A percentile compares a stretch with the other conserved stretches of the same genome.
These are phyloP conservation scores for Massarina eburnea DNA, from an alignment of 2,329 filamentous ascomycete genomes.

Conservation along the genomic window DNA sequence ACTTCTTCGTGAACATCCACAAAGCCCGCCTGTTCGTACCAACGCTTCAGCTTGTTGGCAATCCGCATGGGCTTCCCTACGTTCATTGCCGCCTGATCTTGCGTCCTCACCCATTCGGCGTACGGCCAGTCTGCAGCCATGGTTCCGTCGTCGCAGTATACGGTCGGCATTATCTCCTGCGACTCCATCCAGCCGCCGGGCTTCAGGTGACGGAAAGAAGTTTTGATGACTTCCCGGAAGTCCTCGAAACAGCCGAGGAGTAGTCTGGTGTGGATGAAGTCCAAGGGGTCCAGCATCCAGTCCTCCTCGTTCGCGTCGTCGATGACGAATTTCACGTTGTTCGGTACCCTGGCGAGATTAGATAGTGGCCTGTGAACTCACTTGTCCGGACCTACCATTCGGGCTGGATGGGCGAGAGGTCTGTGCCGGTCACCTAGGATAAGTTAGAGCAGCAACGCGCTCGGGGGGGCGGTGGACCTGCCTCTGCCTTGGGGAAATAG, in stretches of 20 bases:
- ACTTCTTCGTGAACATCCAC: slow-evolving; percentile 57
- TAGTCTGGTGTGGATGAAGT: slow-evolving; percentile 62
- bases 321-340: slow-evolving; percentile 73
- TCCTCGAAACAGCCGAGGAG: slow-evolving; percentile 61
- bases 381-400: slow-evolving; percentile 26
- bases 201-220: slow-evolving; percentile 55
- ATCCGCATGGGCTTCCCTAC: slow-evolving; percentile 53
- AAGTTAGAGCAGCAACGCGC: slow-evolving; percentile 14
- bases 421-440: slow-evolving; percentile 44
- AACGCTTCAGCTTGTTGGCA: slow-evolving; percentile 55
- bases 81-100: slow-evolving; percentile 50
- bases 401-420: slow-evolving; percentile 46
- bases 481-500: slow-evolving; percentile 35
- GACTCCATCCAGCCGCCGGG: slow-evolving; percentile 58
- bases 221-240: slow-evolving; percentile 58
- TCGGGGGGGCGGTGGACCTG: slow-evolving; percentile 16
- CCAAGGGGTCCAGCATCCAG: slow-evolving; percentile 59
- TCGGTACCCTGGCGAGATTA: slow-evolving; percentile 52
- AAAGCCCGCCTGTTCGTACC: slow-evolving; percentile 60
- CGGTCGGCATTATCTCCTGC: slow-evolving; percentile 46
- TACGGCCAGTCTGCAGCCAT: slow-evolving; percentile 52
- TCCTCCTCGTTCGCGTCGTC: slow-evolving; percentile 65
- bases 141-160: slow-evolving; percentile 57
- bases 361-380: not conserved
- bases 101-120: slow-evolving; percentile 49